phyloP scores from a whole-genome alignment of 2,329 filamentous ascomycete genomes.

The Akanthomyces uredinophilus region DNA sequence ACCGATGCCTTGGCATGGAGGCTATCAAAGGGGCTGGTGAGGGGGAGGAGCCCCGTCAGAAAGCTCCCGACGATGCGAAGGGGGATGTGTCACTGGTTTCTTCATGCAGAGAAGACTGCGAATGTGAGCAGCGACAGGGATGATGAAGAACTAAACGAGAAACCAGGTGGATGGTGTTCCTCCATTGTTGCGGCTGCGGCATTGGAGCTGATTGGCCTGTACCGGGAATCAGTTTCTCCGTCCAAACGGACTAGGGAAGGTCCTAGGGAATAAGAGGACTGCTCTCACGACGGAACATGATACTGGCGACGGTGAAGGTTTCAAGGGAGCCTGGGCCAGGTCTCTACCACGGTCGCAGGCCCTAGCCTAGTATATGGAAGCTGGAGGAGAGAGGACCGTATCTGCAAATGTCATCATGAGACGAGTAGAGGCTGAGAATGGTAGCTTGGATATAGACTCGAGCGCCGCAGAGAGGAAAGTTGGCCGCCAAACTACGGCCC shows the following conservation, averaged over 20 bases:
- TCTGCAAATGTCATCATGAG: background rate
- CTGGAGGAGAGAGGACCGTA: background rate
- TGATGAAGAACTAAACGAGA: background rate
- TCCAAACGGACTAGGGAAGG: background rate
- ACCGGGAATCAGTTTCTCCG: background rate
- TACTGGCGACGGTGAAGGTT: conserved; percentile 6
- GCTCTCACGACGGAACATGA: conserved; percentile 1
- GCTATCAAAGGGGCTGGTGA: background rate
- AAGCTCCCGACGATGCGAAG: background rate
- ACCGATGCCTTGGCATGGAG: background rate
- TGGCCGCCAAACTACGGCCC: too few relatives aligned
- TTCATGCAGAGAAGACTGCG: conserved; percentile 1
- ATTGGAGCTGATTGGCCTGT: background rate
- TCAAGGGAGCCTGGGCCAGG: conserved; percentile 6
- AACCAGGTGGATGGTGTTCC: background rate
- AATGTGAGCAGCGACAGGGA: conserved; percentile 1
- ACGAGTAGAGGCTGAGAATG: background rate
- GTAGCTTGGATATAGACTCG: too few relatives aligned
- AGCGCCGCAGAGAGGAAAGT: too few relatives aligned
- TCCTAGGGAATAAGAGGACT: background rate
- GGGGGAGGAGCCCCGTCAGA: background rate
- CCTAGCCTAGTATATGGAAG: background rate
- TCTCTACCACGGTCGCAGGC: background rate
- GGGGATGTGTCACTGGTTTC: conserved; percentile 7
- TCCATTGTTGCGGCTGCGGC: background rate